phyloP scores from a whole-genome alignment of 768 basidiomycete genomes.

The Daedaleopsis sinensis region DNA sequence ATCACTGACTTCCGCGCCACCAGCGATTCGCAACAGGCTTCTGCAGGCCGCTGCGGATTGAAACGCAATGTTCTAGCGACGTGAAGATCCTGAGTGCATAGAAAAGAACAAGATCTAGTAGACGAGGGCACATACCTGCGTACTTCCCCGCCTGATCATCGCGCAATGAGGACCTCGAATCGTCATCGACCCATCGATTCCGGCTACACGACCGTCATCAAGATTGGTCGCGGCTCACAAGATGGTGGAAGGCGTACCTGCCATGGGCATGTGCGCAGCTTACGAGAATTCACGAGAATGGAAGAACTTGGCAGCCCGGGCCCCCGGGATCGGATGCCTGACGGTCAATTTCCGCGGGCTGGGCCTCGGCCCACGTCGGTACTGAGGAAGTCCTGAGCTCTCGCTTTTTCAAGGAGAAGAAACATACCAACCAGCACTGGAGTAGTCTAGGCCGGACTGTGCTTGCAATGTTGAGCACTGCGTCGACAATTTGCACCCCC shows the following conservation, averaged over 20 bases:
- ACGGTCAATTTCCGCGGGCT: background rate
- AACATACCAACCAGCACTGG: too few species aligned
- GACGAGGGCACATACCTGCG: background rate
- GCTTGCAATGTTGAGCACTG: too few species aligned
- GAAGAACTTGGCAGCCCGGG: slow-evolving; percentile 3
- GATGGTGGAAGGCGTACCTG: slow-evolving; percentile 20
- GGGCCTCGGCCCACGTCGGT: background rate
- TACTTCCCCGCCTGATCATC: background rate
- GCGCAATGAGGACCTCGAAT: background rate
- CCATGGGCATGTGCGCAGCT: slow-evolving; percentile 7
- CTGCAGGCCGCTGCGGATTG: background rate
- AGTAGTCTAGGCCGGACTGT: too few species aligned
- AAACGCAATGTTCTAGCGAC: background rate
- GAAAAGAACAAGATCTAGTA: background rate
- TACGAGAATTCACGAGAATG: slow-evolving; percentile 14
- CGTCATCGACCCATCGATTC: slow-evolving; percentile 1
- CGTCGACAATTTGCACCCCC: too few species aligned
- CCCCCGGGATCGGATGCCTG: background rate
- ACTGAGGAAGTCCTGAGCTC: background rate
- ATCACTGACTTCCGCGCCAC: slow-evolving; percentile 11
- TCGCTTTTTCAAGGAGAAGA: background rate
- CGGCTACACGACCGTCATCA: slow-evolving; percentile 14
- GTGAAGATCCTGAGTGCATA: background rate
- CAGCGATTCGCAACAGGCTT: background rate
- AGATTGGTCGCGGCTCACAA: slow-evolving; percentile 15